Conservation (phyloP, 2,329 filamentous ascomycete species). For the Penicillium aurantiogriseum region DNA sequence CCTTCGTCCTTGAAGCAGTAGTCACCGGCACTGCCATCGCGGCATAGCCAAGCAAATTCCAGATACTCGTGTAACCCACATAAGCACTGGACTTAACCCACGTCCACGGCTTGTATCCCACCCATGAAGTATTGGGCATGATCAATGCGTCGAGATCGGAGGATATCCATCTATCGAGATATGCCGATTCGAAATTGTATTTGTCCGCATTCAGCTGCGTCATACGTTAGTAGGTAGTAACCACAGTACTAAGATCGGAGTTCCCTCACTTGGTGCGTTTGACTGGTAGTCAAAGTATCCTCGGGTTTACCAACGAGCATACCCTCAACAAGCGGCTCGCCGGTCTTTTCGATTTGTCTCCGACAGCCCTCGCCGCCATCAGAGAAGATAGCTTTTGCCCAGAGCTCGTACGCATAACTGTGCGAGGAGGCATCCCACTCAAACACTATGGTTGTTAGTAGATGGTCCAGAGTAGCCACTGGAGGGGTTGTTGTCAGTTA, state of each 20-base stretch:
- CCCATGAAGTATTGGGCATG: slow-evolving; percentile 35
- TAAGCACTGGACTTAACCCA: slow-evolving; percentile 38
- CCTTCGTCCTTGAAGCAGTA: slow-evolving; percentile 28
- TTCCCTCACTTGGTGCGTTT: slow-evolving; percentile 29
- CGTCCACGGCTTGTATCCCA: slow-evolving; percentile 31
- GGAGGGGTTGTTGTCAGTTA: too few relatives aligned
- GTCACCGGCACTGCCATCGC: slow-evolving; percentile 34
- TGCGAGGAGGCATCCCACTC: slow-evolving; percentile 35
- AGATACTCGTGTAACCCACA: slow-evolving; percentile 36
- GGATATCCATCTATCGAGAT: slow-evolving; percentile 32
- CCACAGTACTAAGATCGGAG: accelerated
- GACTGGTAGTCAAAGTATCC: slow-evolving; percentile 25
- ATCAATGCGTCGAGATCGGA: slow-evolving; percentile 35
- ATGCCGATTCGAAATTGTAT: slow-evolving; percentile 28
- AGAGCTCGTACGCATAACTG: slow-evolving; percentile 30
- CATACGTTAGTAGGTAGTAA: not conserved
- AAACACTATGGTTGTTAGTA: slow-evolving; percentile 22
- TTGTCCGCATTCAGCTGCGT: slow-evolving; percentile 29
- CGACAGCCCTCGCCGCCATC: slow-evolving; percentile 35
- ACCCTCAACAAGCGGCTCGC: slow-evolving; percentile 36
- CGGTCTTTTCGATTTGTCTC: slow-evolving; percentile 29
- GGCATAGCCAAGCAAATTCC: slow-evolving; percentile 38
- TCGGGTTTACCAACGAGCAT: slow-evolving; percentile 36
- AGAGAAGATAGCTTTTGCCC: slow-evolving; percentile 34
- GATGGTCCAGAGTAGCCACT: accelerated